Conservation (phyloP, 2,329 filamentous ascomycete species). For the Colletotrichum spinosum region DNA sequence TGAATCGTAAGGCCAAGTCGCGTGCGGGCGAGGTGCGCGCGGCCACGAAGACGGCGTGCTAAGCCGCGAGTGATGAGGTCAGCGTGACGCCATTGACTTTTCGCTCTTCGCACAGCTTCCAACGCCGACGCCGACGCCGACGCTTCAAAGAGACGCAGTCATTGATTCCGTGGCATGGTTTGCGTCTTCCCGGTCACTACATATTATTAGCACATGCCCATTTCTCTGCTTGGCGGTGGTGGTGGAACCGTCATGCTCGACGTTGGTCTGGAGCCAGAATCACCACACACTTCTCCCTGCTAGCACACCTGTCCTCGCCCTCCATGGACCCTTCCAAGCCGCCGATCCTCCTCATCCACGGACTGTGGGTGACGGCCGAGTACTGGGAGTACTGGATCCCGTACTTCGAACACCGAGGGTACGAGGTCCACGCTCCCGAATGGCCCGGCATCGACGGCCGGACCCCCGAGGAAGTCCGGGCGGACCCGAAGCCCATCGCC, state of each 20-base stretch:
- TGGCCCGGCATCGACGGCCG: constrained; percentile 42
- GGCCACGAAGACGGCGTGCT: constrained; percentile 1
- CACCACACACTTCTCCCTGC: too few species aligned
- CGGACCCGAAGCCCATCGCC: constrained; percentile 35
- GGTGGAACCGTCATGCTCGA: background rate
- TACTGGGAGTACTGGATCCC: constrained; percentile 42
- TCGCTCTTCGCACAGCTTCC: background rate
- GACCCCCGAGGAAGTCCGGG: constrained; percentile 38
- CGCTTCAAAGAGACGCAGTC: background rate
- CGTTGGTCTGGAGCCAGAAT: too few species aligned
- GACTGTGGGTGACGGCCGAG: constrained; percentile 41
- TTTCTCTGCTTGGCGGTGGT: background rate
- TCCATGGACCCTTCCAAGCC: constrained; percentile 25
- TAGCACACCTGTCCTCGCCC: background rate
- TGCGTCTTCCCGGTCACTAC: background rate
- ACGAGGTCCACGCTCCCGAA: constrained; percentile 40
- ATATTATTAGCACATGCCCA: background rate
- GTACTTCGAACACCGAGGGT: constrained; percentile 35
- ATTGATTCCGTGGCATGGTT: too few species aligned
- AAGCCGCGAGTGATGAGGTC: constrained; percentile 25
- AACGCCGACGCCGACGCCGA: background rate
- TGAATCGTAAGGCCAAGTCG: background rate
- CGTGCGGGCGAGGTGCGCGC: background rate
- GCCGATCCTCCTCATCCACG: constrained; percentile 40
- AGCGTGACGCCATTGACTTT: constrained; percentile 27